Base-by-base conservation (phyloP, 345 rosid genomes). In the Eucalyptus curtisii region DNA sequence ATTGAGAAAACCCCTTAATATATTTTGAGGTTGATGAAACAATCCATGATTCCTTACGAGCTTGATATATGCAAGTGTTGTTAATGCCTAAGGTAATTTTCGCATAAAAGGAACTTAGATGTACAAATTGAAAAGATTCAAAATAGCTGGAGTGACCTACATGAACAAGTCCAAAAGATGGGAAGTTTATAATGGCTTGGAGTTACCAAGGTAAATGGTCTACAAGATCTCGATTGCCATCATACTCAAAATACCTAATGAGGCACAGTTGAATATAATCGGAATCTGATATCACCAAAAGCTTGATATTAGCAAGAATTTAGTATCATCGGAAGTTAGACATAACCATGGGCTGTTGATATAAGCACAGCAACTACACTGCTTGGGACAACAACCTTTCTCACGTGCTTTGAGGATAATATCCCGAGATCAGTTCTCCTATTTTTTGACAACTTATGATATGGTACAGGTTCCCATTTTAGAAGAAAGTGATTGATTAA, bases 391-490 rank as follows among this genome's bases (percentile, higher is more conserved):
- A 59, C 16, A 12, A 1, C 66, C n/a, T 55, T 59, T 59, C 7
- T 59, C 66, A 6, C n/a, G 66, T 59, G 66, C 66, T 59, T 25
- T 25, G 66, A 59, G 66, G 66, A 59, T 59, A 59, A 27, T 27
- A 27, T 27, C 2, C 1, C 3, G 31, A 27, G 7, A 59, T 59
- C 0, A 59, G 4, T 25, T 27, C 14, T 59, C 66, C 14, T 59
- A 59, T 59, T 27, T 59, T 27, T 59, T 59, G 31, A 59, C 66
- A 59, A 59, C 30, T 0, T 25, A 27, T 11, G 2, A 59, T 59
- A 25, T 5, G 16, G 31, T 3, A 59, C 27, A 55, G 61, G 30
- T 55, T 24, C 61, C 61, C 30, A 55, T 55, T 55, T 55, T 55
- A 22, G 30, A 55, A 24, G 61, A 24, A 55, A 55, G 30, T 55